These are phyloP conservation scores for Cyberlindnera veronae DNA, from an alignment of 805 yeast species.

Conservation along the genomic window DNA sequence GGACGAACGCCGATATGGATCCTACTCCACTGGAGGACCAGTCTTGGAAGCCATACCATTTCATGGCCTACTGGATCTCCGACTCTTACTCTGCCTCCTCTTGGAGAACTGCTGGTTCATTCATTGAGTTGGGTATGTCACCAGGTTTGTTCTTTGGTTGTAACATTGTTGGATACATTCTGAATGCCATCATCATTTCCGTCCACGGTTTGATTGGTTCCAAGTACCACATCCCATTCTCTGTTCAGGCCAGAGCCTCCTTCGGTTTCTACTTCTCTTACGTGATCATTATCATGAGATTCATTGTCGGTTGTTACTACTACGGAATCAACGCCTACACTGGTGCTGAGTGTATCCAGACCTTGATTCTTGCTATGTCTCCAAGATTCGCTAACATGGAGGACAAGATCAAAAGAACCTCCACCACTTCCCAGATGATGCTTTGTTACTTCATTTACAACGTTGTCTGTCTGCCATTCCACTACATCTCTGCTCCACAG, in stretches of 20 bases:
- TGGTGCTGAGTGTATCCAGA: constrained; percentile 18
- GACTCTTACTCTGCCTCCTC: constrained; percentile 17
- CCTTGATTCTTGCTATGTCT: constrained; percentile 16
- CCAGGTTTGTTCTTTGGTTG: constrained; percentile 15
- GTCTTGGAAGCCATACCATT: constrained; percentile 15
- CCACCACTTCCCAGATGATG: constrained; percentile 15
- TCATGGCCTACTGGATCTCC: constrained; percentile 17
- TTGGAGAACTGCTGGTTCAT: constrained; percentile 17
- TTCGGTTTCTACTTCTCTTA: constrained; percentile 17
- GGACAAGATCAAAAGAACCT: constrained; percentile 6
- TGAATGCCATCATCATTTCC: constrained; percentile 10
- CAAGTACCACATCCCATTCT: constrained; percentile 16
- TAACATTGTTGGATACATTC: constrained; percentile 10
- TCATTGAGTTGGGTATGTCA: constrained; percentile 13
- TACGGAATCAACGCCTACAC: constrained; percentile 19
- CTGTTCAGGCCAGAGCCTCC: constrained; percentile 14
- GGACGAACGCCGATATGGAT: constrained; percentile 15
- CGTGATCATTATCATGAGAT: constrained; percentile 11
- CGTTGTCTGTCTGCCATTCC: constrained; percentile 16
- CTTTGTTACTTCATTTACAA: constrained; percentile 16
- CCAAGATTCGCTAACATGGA: constrained; percentile 15
- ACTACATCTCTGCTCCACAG: constrained; percentile 16
- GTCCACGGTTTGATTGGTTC: constrained; percentile 15
- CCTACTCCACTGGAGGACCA: constrained; percentile 15
- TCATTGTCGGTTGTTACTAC: constrained; percentile 17